Evolutionary conservation across 768 basidiomycete genomes (phyloP).

Genomic region (Termitomyces sp.): DNA sequence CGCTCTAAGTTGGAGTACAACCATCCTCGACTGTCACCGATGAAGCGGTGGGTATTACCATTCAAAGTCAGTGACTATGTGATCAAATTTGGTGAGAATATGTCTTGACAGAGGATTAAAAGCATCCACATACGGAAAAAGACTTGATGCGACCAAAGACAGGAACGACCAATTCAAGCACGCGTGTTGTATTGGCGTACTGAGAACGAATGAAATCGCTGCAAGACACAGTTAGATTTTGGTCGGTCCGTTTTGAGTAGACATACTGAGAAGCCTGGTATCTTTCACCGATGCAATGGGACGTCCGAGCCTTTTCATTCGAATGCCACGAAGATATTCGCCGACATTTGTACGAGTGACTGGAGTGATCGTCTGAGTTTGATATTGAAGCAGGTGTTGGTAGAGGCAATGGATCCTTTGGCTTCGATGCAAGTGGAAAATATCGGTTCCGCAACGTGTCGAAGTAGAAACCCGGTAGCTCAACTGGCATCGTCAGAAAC

Average conservation of each 20-base stretch:
- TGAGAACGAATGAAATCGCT: constrained; percentile 38
- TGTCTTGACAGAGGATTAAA: background rate
- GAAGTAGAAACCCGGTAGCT: constrained; percentile 55
- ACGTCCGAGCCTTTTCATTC: constrained; percentile 11
- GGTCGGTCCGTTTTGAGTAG: background rate
- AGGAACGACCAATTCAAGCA: constrained; percentile 22
- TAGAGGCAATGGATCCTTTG: constrained; percentile 13
- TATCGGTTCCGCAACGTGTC: constrained; percentile 48
- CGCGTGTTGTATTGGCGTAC: constrained; percentile 30
- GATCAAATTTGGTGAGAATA: background rate
- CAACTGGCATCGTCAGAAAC: constrained; percentile 34
- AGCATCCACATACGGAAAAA: constrained; percentile 35
- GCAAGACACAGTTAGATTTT: background rate
- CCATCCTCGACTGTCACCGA: constrained; percentile 53
- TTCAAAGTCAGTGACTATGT: constrained; percentile 26
- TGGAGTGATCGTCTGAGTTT: background rate
- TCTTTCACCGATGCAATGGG: constrained; percentile 7
- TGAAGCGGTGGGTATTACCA: constrained; percentile 29
- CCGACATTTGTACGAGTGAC: constrained; percentile 8
- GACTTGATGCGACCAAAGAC: constrained; percentile 35
- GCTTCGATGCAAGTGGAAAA: constrained; percentile 45
- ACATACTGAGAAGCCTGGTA: constrained; percentile 15
- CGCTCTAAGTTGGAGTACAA: constrained; percentile 26
- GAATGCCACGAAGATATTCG: constrained; percentile 12
- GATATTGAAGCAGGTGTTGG: background rate